phyloP scores from a whole-genome alignment of 805 yeast species.

The Yarrowia bubula region DNA sequence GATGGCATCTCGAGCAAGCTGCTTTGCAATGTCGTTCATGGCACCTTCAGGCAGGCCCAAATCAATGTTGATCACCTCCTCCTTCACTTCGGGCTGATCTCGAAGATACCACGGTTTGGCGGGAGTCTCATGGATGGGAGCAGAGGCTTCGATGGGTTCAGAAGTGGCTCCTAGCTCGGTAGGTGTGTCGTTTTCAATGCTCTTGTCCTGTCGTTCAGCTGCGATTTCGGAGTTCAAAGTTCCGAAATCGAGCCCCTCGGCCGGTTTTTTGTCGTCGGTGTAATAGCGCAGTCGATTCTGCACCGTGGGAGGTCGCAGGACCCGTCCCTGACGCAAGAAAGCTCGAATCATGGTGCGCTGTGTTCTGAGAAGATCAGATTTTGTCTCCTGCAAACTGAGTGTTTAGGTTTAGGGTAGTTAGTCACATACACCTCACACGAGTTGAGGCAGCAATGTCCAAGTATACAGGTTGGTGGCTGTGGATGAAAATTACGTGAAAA shows the following conservation, averaged over 20 bases:
- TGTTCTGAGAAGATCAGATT: not conserved
- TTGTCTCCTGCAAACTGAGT: not conserved
- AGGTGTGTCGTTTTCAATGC: not conserved
- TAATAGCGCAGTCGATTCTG: not conserved
- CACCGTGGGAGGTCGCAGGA: not conserved
- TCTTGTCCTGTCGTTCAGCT: not conserved
- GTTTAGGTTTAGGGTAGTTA: not conserved
- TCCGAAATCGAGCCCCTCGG: not conserved
- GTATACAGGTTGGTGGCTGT: no score
- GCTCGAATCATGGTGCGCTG: constrained; percentile 17
- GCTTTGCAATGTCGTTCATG: constrained; percentile 56
- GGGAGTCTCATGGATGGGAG: not conserved
- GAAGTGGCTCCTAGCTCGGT: not conserved
- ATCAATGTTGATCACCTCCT: constrained; percentile 45
- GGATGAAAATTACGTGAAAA: no score
- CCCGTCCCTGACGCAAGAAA: not conserved
- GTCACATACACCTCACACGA: not conserved
- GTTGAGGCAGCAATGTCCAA: no score
- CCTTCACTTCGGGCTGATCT: constrained; percentile 29
- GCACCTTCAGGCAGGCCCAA: constrained; percentile 62
- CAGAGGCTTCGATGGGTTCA: not conserved
- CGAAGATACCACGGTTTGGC: constrained; percentile 33
- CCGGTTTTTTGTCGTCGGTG: constrained; percentile 1
- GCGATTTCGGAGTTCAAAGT: not conserved
- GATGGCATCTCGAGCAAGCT: constrained; percentile 56